Evolutionary conservation across 371 early-diverging fungal genomes (phyloP), one percentile per base, ranked within the genome.

Genomic region (Rhizomucor pusillus): DNA sequence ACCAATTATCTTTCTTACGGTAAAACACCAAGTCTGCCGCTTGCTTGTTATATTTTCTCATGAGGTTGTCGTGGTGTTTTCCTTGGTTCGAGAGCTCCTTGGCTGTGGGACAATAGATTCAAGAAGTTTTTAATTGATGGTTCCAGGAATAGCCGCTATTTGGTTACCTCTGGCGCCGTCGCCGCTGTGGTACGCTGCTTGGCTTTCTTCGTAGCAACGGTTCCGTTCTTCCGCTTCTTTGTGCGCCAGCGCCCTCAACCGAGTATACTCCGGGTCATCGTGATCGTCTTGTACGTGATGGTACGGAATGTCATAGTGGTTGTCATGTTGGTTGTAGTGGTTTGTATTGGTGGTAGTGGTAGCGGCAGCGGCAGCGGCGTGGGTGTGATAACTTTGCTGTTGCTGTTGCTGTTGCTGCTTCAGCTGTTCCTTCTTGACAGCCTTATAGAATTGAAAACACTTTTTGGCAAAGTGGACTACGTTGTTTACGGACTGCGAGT

Each of bases 51-150:
- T 73, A 81, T 29, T 69, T 50, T 46, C 79, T 74, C 86, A 85
- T 85, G 12, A 54, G 43, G 16, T 61, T 50, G 18, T 74, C 77
- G 65, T 82, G 80, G 7, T 73, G 54, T 33, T 82, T 79, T 6
- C 81, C 80, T 39, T 75, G 60, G 34, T 69, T 64, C 1, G 84
- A 85, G 14, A 82, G 63, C 19, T 80, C 75, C 66, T 76, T 79
- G 52, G 77, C 79, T 74, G 37, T 39, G n/a, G n/a, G 14, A 34
- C 16, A 29, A 50, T n/a, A 44, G 11, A 13, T 20, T 16, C 23
- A 22, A 23, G n/a, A 22, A n/a, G 35, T 20, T 16, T 6, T 20
- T 43, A 41, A 0, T 16, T 25, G 16, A 12, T 12, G 40, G 47
- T n/a, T n/a, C n/a, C n/a, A n/a, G n/a, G n/a, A n/a, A n/a, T n/a